These are phyloP conservation scores for Carex cristatella DNA, from an alignment of 176 grass and related monocot species.

Conservation along the genomic window DNA sequence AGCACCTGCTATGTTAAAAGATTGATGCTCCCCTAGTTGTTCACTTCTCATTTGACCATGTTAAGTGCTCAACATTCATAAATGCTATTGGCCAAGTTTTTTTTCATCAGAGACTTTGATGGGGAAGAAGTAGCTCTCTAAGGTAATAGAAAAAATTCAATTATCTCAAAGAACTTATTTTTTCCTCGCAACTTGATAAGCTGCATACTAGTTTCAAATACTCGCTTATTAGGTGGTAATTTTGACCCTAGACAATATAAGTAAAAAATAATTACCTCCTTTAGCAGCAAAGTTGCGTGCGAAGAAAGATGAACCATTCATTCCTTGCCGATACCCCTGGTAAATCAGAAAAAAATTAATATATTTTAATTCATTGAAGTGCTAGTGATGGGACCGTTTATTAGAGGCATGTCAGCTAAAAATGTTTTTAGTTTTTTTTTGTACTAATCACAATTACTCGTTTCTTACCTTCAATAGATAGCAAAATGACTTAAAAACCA, in stretches of 20 bases:
- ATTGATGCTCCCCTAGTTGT: not conserved
- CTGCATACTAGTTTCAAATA: slow-evolving; percentile 4
- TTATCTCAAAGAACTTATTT: not conserved
- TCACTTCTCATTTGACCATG: not conserved
- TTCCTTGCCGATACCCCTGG: slow-evolving; percentile 62
- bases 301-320: slow-evolving; percentile 48
- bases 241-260: not conserved
- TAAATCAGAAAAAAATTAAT: slow-evolving; percentile 20
- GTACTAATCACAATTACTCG: not conserved
- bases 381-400: not conserved
- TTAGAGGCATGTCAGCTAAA: not conserved
- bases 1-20: not conserved
- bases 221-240: not conserved
- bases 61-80: not conserved
- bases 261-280: slow-evolving; percentile 37
- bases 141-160: not conserved
- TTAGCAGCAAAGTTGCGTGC: slow-evolving; percentile 57
- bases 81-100: not conserved
- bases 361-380: not conserved
- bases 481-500: not conserved
- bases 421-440: not conserved
- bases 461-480: not conserved
- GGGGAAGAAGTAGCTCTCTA: not conserved
- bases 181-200: not conserved
- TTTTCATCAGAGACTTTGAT: not conserved